phyloP scores from a whole-genome alignment of 208 protist genomes.

The Acanthamoeba divionensis region DNA sequence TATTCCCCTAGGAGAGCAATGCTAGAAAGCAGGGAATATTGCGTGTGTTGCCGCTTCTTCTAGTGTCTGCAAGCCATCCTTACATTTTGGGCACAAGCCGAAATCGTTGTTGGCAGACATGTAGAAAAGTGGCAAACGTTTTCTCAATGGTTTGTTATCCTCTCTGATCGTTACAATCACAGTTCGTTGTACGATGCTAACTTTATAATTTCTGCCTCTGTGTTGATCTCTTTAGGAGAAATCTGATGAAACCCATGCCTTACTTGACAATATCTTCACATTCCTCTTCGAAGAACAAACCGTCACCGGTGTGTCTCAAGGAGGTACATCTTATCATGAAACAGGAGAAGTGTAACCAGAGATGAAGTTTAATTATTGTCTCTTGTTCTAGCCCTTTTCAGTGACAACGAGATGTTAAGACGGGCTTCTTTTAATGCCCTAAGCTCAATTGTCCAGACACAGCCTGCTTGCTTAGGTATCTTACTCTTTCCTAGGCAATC shows the following conservation, averaged over 20 bases:
- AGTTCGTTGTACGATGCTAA: too few relatives aligned
- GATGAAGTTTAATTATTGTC: too few relatives aligned
- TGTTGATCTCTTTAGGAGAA: too few relatives aligned
- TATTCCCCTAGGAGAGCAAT: neutral
- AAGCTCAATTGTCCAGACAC: neutral
- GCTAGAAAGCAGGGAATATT: neutral
- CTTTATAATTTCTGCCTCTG: too few relatives aligned
- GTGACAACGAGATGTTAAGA: neutral
- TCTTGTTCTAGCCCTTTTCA: neutral
- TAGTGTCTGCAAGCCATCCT: neutral
- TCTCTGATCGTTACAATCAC: too few relatives aligned
- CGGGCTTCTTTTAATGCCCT: neutral
- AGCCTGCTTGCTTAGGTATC: neutral
- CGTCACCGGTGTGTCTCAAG: neutral
- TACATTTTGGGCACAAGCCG: neutral
- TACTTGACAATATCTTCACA: neutral
- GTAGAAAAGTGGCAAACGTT: too few relatives aligned
- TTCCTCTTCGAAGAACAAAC: conserved; percentile 14
- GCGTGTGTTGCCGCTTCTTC: neutral
- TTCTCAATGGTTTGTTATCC: too few relatives aligned
- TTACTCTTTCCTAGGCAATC: neutral
- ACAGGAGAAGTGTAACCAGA: too few relatives aligned
- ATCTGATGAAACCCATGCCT: neutral
- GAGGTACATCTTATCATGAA: neutral
- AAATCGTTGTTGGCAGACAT: neutral